Evolutionary conservation across 768 basidiomycete genomes (phyloP), one percentile per base, ranked within the genome.

Genomic region (Leccinum subtestaceum): DNA sequence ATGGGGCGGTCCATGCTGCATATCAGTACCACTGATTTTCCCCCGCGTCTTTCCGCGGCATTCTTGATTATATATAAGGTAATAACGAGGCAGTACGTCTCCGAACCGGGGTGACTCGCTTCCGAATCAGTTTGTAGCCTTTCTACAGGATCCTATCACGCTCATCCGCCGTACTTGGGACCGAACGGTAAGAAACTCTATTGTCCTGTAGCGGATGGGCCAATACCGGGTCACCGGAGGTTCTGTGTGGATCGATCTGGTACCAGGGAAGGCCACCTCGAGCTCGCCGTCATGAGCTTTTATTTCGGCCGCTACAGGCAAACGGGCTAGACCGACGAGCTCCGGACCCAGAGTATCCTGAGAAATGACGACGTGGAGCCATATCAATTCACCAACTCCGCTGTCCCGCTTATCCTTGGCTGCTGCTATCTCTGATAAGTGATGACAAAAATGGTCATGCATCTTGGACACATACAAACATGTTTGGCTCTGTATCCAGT

Each of bases 81-180:
- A 66, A 60, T 63, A 25, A 3, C 51, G 56, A 55, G 61, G 66
- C 62, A 31, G 59, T 59, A 58, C 67, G 19, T 52, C 59, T 52
- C 54, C 58, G 45, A 56, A 67, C 54, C 0, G 9, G 59, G 61
- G 49, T 31, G 50, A 34, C 34, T 60, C 57, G 43, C 60, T 53
- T 57, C 38, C 60, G 36, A 34, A 11, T 62, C 56, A 55, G 65
- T 55, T n/a, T 57, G 59, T 55, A 52, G 47, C 51, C 49, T 59
- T 54, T 60, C 32, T 46, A 50, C 40, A 56, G 59, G 64, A 55
- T 56, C 59, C 43, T 48, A 53, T 49, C n/a, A 40, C 23, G 6
- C 36, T 43, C 29, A 11, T 32, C 31, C 13, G n/a, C 49, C 36
- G 52, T 56, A 32, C 50, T 36, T 36, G 34, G 19, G 1, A 21